Evolutionary conservation across 108 stramenopile genomes (phyloP).

Genomic region (Licmophora abbreviata): DNA sequence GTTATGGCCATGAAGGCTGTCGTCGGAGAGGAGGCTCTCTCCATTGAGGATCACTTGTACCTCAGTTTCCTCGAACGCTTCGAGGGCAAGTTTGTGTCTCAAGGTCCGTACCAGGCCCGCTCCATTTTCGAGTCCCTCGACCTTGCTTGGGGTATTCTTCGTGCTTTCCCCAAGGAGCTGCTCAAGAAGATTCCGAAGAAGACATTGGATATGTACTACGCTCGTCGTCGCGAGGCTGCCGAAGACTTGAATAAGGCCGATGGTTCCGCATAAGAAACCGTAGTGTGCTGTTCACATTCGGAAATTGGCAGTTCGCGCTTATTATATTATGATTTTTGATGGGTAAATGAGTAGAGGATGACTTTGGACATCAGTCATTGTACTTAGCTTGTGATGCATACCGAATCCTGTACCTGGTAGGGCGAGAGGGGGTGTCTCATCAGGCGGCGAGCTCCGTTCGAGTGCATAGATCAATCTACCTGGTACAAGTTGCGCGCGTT

Average conservation of each 20-base stretch:
- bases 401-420: too few species aligned
- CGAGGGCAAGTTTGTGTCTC: slow-evolving; percentile 96
- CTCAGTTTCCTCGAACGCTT: slow-evolving; percentile 98
- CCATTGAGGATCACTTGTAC: slow-evolving; percentile 99
- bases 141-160: slow-evolving; percentile 97
- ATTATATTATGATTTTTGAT: too few species aligned
- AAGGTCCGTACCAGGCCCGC: slow-evolving; percentile 97
- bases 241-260: slow-evolving; percentile 85
- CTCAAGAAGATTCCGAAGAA: slow-evolving; percentile 99
- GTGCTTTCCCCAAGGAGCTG: slow-evolving; percentile 97
- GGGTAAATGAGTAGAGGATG: too few species aligned
- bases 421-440: too few species aligned
- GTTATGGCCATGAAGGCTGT: slow-evolving; percentile 99
- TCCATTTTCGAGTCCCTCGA: slow-evolving; percentile 98
- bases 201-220: slow-evolving; percentile 91
- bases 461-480: too few species aligned
- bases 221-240: slow-evolving; percentile 76
- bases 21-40: slow-evolving; percentile 99
- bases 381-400: too few species aligned
- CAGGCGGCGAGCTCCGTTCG: too few species aligned
- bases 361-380: too few species aligned
- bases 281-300: too few species aligned
- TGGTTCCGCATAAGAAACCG: slow-evolving; percentile 41
- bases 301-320: too few species aligned
- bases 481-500: too few species aligned